A percentile compares a stretch with the other conserved stretches of the same genome.
phyloP scores from a whole-genome alignment of 75 land plant species.

The Chamaecyparis obtusa region DNA sequence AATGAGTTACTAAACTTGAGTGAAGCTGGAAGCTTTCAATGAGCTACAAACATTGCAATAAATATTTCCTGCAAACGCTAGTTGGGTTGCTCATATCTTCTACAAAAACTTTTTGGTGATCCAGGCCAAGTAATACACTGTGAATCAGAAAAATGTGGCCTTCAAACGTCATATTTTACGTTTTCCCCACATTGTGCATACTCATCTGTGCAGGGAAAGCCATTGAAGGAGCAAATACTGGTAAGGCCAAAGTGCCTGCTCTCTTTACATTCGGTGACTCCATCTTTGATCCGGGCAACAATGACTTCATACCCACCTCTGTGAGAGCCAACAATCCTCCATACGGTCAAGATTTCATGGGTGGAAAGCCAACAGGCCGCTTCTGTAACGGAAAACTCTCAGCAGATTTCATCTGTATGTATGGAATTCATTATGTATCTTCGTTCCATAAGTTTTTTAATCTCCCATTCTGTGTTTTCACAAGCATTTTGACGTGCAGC shows the following conservation, averaged over 20 bases:
- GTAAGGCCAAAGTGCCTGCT: conserved; percentile 8
- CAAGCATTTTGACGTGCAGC: conserved; percentile 18
- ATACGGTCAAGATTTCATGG: conserved; percentile 17
- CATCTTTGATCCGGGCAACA: conserved; percentile 14
- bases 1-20: neutral
- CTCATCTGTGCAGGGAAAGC: neutral
- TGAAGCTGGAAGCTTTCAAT: neutral
- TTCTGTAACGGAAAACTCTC: conserved; percentile 20
- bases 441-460: no score
- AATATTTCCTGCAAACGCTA: neutral
- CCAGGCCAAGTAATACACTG: neutral
- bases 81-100: neutral
- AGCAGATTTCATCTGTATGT: conserved; percentile 16
- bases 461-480: neutral
- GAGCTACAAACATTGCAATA: neutral
- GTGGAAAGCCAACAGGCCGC: conserved; percentile 15
- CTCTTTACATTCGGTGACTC: conserved; percentile 23
- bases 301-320: neutral
- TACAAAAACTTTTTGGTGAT: neutral
- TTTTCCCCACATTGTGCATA: neutral
- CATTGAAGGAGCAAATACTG: neutral
- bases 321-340: conserved; percentile 7
- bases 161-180: neutral
- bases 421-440: neutral
- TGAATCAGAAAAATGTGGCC: neutral